Evolutionary conservation across 176 grass and related monocot genomes (phyloP).

Genomic region (Triticum dicoccoides): DNA sequence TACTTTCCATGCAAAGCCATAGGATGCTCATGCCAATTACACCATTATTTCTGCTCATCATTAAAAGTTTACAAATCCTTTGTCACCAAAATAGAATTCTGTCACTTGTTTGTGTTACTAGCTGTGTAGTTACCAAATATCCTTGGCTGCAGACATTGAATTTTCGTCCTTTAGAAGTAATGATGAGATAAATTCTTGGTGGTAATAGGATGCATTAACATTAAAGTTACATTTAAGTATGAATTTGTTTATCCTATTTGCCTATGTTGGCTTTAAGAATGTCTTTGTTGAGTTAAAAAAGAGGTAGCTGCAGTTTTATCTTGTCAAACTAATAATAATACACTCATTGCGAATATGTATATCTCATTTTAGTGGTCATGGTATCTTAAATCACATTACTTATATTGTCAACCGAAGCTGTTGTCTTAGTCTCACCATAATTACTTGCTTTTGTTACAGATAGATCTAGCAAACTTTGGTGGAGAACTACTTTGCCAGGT

Average conservation of each 20-base stretch:
- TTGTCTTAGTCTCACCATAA: slow-evolving; percentile 17
- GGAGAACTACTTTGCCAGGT: slow-evolving; percentile 93
- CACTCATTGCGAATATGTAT: neutral
- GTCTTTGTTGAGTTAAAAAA: neutral
- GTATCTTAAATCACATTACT: neutral
- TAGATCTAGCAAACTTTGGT: slow-evolving; percentile 82
- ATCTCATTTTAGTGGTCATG: neutral
- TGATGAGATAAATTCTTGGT: neutral
- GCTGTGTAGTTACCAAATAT: slow-evolving; percentile 11
- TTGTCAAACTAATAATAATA: neutral
- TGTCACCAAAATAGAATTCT: neutral
- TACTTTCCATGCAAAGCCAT: slow-evolving; percentile 1
- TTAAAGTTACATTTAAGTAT: neutral
- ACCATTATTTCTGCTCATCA: neutral
- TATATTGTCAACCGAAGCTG: neutral
- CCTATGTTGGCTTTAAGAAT: neutral
- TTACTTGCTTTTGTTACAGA: slow-evolving; percentile 37
- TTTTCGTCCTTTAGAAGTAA: neutral
- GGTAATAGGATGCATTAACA: neutral
- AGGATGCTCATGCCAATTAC: slow-evolving; percentile 11
- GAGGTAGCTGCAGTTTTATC: neutral
- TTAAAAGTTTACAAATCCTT: neutral
- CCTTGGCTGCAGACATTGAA: neutral
- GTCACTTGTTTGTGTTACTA: neutral
- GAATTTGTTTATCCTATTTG: neutral